These are phyloP conservation scores for Nothophoma quercina DNA, from an alignment of 2,329 filamentous ascomycete species.

Conservation along the genomic window DNA sequence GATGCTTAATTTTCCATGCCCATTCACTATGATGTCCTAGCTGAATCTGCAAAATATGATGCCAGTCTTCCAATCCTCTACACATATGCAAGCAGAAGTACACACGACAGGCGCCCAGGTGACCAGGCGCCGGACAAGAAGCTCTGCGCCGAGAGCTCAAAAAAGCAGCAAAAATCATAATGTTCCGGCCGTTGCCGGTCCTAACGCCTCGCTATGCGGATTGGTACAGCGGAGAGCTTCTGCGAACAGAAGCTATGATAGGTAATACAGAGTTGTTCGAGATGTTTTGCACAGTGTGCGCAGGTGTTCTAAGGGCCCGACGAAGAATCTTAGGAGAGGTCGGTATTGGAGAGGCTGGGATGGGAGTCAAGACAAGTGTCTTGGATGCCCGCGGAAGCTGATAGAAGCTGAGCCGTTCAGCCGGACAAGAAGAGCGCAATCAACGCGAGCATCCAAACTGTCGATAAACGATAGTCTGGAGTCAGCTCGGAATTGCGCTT, in stretches of 20 bases:
- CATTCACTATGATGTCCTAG: neutral
- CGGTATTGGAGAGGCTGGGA: neutral
- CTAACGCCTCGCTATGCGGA: constrained; percentile 47
- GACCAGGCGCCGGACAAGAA: constrained; percentile 7
- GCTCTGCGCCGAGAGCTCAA: constrained; percentile 30
- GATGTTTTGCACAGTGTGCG: constrained; percentile 12
- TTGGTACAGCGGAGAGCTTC: constrained; percentile 26
- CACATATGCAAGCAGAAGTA: constrained; percentile 10
- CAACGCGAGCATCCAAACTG: neutral
- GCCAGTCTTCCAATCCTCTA: neutral
- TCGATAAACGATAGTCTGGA: neutral
- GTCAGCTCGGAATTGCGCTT: constrained; percentile 2
- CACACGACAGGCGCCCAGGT: neutral
- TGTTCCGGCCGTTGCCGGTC: constrained; percentile 6
- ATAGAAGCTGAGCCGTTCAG: constrained; percentile 19
- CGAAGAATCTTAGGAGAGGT: neutral
- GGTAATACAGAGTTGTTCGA: constrained; percentile 18
- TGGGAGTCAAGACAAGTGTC: constrained; percentile 21
- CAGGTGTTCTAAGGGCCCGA: neutral
- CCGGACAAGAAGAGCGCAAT: constrained; percentile 4
- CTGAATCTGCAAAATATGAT: constrained; percentile 14
- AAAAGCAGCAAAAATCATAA: constrained; percentile 24
- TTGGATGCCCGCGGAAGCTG: constrained; percentile 19
- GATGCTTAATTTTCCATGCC: neutral
- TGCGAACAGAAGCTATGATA: constrained; percentile 10